Evolutionary conservation across 495 filamentous ascomycete genomes (phyloP).

Genomic region (Aspergillus nidulans): DNA sequence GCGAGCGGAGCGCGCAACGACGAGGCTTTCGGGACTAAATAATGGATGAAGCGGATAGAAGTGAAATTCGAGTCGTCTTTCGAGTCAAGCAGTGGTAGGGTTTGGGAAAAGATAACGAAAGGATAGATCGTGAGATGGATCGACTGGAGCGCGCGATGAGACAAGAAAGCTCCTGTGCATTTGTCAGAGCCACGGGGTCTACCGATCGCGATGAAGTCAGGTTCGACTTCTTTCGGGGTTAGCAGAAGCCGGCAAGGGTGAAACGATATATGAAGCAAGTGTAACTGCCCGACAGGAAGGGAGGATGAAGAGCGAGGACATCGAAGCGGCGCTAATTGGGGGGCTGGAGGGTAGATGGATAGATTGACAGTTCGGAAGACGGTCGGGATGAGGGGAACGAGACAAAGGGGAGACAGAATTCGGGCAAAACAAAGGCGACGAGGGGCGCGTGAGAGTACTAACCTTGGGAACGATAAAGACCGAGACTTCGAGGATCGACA

Average conservation of each 20-base stretch:
- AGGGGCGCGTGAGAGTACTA: constrained; percentile 11
- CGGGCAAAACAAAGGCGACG: constrained; percentile 4
- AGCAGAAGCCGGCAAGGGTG: constrained; percentile 1
- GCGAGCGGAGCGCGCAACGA: constrained; percentile 11
- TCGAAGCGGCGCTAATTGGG: not conserved
- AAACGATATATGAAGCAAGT: not conserved
- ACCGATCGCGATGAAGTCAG: not conserved
- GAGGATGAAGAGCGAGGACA: not conserved
- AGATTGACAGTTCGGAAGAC: constrained; percentile 1
- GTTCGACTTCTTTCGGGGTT: not conserved
- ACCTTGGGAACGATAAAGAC: constrained; percentile 10
- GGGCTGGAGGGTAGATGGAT: not conserved
- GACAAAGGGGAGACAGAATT: not conserved
- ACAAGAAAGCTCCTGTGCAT: constrained; percentile 6
- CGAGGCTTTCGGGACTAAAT: constrained; percentile 5
- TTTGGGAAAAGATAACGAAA: not conserved
- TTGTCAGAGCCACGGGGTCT: constrained; percentile 3
- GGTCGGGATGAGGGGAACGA: constrained; percentile 1
- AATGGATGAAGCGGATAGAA: not conserved
- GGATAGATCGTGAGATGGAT: constrained; percentile 8
- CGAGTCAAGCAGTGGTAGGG: constrained; percentile 15
- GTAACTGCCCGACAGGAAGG: not conserved
- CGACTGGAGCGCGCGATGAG: constrained; percentile 6
- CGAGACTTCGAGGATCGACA: constrained; percentile 6
- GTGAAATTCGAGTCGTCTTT: constrained; percentile 9